Evolutionary conservation across 2,329 filamentous ascomycete species (phyloP), one percentile per base, ranked within the genome.

Genomic region (Aspergillus tubingensis): DNA sequence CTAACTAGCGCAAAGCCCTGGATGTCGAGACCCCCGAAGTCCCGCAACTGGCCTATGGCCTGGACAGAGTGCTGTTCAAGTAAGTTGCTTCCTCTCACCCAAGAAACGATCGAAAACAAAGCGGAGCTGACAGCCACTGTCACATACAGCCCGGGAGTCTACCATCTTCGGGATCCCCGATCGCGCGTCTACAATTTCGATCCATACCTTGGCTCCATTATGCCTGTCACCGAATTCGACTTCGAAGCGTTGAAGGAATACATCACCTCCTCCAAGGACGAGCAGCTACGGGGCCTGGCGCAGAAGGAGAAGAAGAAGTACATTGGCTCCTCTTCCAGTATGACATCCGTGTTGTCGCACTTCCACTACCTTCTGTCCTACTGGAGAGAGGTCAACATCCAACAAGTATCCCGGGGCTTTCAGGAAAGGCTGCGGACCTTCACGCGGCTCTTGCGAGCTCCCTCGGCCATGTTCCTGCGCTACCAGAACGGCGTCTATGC

Each of bases 171-270:
- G 76, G 95, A 99, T 74, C 88, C 89, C 23, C 86, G 91, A 60
- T 92, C 94, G 41, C 85, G 88, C 17, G 92, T 98, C 6, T 99
- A 88, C 83, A 99, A 99, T 74, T 99, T 99, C 70, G 94, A 99
- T 72, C 95, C 96, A 0, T 97, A 97, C 71, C 83, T 99, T 19
- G 87, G 92, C 62, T 88, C 87, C 55, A 96, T 99, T 68, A 98
- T 98, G 92, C 93, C 95, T 2, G 88, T 95, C 15, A 81, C 86
- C 2, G 91, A 99, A 71, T 99, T 99, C 71, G 91, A 99, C 71
- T 99, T 96, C 75, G 85, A 91, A 60, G 88, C 92, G 3, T 77
- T 99, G 57, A 91, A 91, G 74, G 84, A 88, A 64, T 99, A 96
- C 75, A 87, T 96, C 65, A 97, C 93, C 0, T 97, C 95, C 0